Evolutionary conservation across 2,329 filamentous ascomycete genomes (phyloP), one percentile per base, ranked within the genome.

Genomic region (Fusarium udum): DNA sequence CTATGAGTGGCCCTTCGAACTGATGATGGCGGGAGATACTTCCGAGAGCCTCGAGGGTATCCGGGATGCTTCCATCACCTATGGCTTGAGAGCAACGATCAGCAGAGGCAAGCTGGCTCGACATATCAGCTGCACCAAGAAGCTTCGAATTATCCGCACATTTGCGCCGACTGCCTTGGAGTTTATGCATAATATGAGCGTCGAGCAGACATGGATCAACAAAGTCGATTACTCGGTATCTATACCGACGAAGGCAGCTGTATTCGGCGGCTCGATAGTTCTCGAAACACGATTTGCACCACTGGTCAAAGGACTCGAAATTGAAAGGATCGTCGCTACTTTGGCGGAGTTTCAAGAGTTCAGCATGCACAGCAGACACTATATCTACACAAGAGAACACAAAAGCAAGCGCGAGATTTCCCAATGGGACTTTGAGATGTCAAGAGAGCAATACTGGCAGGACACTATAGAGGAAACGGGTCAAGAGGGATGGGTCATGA

Each of bases 131-230:
- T 89, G 93, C 24, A 91, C 91, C 79, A 95, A 95, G 81, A 90
- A 91, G 46, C 82, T 95, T 56, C 89, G 93, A 39, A 89, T 95
- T 56, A 92, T 95, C 56, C 90, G 93, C 58, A 95, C 93, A 0
- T 84, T 95, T 45, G 92, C 93, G 59, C 87, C 92, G 10, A 91
- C 89, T 48, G 91, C 92, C 9, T 85, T 95, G 64, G 93, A 95
- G 79, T 88, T 95, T 71, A 88, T 93, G 60, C 92, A 98, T 82
- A 91, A 93, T 49, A 95, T 97, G 92, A 93, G 92, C 67, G 94
- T 98, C 72, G 95, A 98, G 82, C 97, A 98, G 79, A 92, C 97
- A 67, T 99, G 96, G 96, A 92, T 94, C 5, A 95, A 97, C 84
- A 99, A 99, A 85, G 89, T 98, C 75, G 94, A 97, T 81, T 98